Evolutionary conservation across 2,329 filamentous ascomycete species (phyloP), one percentile per base, ranked within the genome.

Genomic region (Waltergamsia citrina): DNA sequence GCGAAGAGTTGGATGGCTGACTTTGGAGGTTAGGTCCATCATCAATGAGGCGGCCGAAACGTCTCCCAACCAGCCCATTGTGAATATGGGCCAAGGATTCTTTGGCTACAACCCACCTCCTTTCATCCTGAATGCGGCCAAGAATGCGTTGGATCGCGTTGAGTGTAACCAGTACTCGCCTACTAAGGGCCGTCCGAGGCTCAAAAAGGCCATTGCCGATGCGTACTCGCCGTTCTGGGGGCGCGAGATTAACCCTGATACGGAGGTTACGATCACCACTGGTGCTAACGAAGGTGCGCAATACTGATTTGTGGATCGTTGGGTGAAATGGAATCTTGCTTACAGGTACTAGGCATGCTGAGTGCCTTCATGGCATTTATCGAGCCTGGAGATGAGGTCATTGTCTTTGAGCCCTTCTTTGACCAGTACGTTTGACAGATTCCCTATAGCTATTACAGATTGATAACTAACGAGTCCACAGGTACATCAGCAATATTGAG

Each of bases 111-210:
- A 96, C 53, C 90, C 90, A 37, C 90, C 90, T 7, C 60, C 80
- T 23, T 96, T 94, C 58, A 86, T 95, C 43, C 67, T 95, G 43
- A 74, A 94, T 47, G 92, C 92, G 27, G 92, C 92, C 33, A 96
- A 94, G 60, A 67, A 81, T 25, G 88, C 90, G 25, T 72, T 98
- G 33, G 81, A 94, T 52, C 74, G 78, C 33, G 90, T 98, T 16
- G 92, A 96, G 45, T 95, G 90, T 71, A 98, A 98, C 59, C 92
- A 98, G 67, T 98, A 98, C 69, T 90, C 87, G 16, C 92, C 88
- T 3, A 95, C 92, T 15, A 92, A 87, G 69, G 92, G 92, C 40
- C 79, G 90, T 6, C 90, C 92, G 27, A 75, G 90, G 36, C 70
- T 98, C 51, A 90, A 81, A 70, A 85, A 96, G 66, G 92, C 92